Evolutionary conservation across 176 grass and related monocot genomes (phyloP), one percentile per base, ranked within the genome.

Genomic region (Oryza brachyantha): DNA sequence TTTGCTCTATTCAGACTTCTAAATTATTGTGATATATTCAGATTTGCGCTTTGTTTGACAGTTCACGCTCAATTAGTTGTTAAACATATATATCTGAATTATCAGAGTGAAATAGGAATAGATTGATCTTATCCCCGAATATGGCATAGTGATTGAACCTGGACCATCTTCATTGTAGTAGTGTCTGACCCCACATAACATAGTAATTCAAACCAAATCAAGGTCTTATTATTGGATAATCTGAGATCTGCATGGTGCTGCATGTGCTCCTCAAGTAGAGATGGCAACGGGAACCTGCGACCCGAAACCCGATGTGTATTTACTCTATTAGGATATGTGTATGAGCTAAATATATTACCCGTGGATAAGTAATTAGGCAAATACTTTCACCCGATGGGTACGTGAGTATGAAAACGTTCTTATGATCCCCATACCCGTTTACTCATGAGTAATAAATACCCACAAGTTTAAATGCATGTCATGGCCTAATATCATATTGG

Each of bases 241-340:
- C 84, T 67, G n/a, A 86, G 70, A 78, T 75, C 76, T 25, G 74
- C 69, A 74, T 37, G 69, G 34, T 74, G 84, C n/a, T 74, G 84
- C n/a, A n/a, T n/a, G n/a, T n/a, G 45, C 76, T 13, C 46, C 69
- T 79, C 9, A 11, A 28, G 4, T n/a, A n/a, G n/a, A n/a, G n/a
- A n/a, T n/a, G n/a, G n/a, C n/a, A n/a, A n/a, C n/a, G n/a, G n/a
- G n/a, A n/a, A n/a, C n/a, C n/a, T n/a, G n/a, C n/a, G n/a, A n/a
- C n/a, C n/a, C n/a, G n/a, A n/a, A n/a, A n/a, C n/a, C n/a, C n/a
- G n/a, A n/a, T n/a, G n/a, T n/a, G n/a, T n/a, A n/a, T n/a, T n/a
- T n/a, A n/a, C n/a, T n/a, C n/a, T n/a, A n/a, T n/a, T n/a, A n/a
- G n/a, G n/a, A n/a, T n/a, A n/a, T n/a, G n/a, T n/a, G n/a, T n/a